Evolutionary conservation across 305 asterid genomes (phyloP).

Genomic region (Fraxinus ornus): DNA sequence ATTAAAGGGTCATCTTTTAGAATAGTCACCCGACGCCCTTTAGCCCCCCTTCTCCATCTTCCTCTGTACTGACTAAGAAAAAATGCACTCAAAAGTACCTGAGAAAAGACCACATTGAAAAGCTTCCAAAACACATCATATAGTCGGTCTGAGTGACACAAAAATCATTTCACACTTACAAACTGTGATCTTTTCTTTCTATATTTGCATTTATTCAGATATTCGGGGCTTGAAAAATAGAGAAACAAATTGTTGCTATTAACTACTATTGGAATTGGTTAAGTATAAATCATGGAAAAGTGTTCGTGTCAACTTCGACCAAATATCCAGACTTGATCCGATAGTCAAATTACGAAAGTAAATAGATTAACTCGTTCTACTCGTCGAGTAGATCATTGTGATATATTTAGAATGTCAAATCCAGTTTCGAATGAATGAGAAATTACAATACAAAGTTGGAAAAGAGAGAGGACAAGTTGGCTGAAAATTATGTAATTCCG

Average conservation of each 20-base stretch:
- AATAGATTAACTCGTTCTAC: no score
- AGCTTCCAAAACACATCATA: not conserved
- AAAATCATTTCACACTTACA: not conserved
- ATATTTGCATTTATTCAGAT: not conserved
- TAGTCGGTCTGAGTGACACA: not conserved
- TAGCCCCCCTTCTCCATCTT: not conserved
- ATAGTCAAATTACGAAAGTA: no score
- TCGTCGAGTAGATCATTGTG: no score
- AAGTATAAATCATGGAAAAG: no score
- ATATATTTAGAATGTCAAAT: no score
- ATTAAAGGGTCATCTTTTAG: not conserved
- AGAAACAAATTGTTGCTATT: not conserved
- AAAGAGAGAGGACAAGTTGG: no score
- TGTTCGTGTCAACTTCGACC: no score
- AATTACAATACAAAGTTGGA: no score
- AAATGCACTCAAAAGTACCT: not conserved
- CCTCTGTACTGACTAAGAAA: not conserved
- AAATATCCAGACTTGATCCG: no score
- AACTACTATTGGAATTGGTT: no score
- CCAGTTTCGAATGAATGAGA: no score
- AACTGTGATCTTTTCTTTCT: not conserved
- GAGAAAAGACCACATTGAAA: not conserved
- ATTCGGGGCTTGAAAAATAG: not conserved
- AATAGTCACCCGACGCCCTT: not conserved
- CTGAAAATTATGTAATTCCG: no score